Conservation (phyloP, 2,329 filamentous ascomycete species). For the Zymoseptoria tritici region DNA sequence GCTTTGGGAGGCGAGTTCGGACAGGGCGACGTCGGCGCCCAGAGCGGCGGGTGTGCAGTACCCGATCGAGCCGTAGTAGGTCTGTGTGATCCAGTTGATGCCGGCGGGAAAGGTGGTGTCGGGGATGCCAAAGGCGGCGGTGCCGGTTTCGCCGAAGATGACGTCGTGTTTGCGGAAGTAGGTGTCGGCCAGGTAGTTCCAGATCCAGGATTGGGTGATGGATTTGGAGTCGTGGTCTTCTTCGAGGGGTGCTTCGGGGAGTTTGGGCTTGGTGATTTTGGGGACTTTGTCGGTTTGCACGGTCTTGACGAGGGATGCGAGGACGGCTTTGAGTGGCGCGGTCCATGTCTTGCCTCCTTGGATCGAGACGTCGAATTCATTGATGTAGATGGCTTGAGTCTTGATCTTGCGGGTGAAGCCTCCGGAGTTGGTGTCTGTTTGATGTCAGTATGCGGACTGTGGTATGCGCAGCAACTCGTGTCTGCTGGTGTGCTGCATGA, state of each 20-base stretch:
- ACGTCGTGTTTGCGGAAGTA: constrained; percentile 64
- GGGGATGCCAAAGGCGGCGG: constrained; percentile 81
- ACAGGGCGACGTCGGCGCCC: constrained; percentile 66
- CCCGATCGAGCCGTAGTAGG: constrained; percentile 63
- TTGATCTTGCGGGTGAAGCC: constrained; percentile 34
- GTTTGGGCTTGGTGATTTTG: constrained; percentile 20
- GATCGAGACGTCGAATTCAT: constrained; percentile 33
- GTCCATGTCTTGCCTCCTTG: constrained; percentile 26
- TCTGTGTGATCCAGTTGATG: constrained; percentile 76
- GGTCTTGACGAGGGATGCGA: constrained; percentile 24
- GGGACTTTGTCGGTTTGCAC: constrained; percentile 21
- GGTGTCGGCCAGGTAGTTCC: constrained; percentile 25
- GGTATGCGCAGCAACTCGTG: too few species aligned
- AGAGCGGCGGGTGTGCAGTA: constrained; percentile 57
- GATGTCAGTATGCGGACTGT: not conserved
- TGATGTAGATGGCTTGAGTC: constrained; percentile 29
- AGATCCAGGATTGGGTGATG: constrained; percentile 39
- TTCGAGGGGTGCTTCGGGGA: constrained; percentile 25
- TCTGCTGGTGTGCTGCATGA: too few species aligned
- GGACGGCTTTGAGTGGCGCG: constrained; percentile 33
- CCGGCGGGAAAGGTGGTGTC: constrained; percentile 69
- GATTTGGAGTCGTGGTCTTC: constrained; percentile 30
- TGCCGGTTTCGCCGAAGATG: constrained; percentile 80
- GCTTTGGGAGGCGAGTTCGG: constrained; percentile 42
- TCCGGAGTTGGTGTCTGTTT: constrained; percentile 32